These are phyloP conservation scores for Rutidosis leptorrhynchoides DNA, from an alignment of 129 eudicot species.

Conservation along the genomic window DNA sequence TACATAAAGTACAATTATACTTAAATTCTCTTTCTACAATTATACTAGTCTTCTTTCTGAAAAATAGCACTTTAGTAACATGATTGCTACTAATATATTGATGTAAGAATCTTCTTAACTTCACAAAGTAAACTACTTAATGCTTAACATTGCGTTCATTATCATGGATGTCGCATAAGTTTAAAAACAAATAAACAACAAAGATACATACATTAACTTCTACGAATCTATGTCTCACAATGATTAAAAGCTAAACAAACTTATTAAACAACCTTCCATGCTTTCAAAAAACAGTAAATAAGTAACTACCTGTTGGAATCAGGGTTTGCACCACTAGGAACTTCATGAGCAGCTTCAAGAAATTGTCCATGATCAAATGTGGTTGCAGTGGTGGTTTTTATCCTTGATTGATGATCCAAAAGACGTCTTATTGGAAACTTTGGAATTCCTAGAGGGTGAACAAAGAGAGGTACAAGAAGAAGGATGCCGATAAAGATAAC, in stretches of 20 bases:
- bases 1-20: constrained; percentile 1
- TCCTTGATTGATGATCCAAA: constrained; percentile 1
- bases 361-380: constrained; percentile 5
- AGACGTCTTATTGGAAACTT: background rate
- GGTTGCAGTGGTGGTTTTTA: background rate
- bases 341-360: constrained; percentile 27
- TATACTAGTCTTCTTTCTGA: background rate
- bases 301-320: constrained; percentile 23
- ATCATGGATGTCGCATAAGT: constrained; percentile 6
- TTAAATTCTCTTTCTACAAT: background rate
- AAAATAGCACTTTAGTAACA: background rate
- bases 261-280: background rate
- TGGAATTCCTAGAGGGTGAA: constrained; percentile 23
- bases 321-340: constrained; percentile 34
- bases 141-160: background rate
- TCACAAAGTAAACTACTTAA: background rate
- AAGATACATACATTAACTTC: background rate
- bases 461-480: constrained; percentile 23
- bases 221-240: constrained; percentile 4
- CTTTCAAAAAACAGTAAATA: background rate
- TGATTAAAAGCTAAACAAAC: background rate
- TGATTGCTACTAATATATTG: constrained; percentile 3
- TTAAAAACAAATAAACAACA: constrained; percentile 7
- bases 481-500: constrained; percentile 20
- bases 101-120: background rate